phyloP scores from a whole-genome alignment of 768 basidiomycete species.

The Rubroboletus pulcherrimus region DNA sequence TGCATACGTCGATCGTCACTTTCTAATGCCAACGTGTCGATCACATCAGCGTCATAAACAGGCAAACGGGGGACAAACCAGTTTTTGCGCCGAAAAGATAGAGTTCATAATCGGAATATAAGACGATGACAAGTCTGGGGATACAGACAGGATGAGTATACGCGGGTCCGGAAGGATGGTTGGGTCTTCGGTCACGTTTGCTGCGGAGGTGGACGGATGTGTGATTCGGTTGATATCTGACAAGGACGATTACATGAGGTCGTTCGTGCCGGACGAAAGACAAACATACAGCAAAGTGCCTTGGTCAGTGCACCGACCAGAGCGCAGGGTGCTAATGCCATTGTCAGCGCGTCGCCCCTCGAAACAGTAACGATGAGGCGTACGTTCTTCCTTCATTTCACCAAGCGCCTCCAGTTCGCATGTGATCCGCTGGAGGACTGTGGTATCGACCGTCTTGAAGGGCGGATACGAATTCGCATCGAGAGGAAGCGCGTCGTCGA shows the following conservation, averaged over 20 bases:
- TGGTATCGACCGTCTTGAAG: constrained; percentile 73
- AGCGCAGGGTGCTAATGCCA: constrained; percentile 50
- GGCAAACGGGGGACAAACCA: constrained; percentile 46
- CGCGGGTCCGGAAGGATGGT: constrained; percentile 45
- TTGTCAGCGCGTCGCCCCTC: constrained; percentile 5
- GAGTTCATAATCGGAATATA: constrained; percentile 99
- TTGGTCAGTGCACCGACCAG: constrained; percentile 90
- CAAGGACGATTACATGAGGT: constrained; percentile 27
- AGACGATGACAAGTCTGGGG: constrained; percentile 81
- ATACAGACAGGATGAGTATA: constrained; percentile 83
- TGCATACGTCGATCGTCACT: constrained; percentile 95
- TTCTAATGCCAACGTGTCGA: constrained; percentile 51
- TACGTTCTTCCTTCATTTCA: constrained; percentile 45
- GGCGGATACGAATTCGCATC: constrained; percentile 84
- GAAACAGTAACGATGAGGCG: not conserved
- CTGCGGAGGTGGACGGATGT: constrained; percentile 30
- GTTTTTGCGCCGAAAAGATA: constrained; percentile 97
- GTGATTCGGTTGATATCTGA: constrained; percentile 65
- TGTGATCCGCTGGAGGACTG: constrained; percentile 57
- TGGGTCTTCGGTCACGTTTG: constrained; percentile 30
- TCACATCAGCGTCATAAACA: constrained; percentile 13
- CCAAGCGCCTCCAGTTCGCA: constrained; percentile 55
- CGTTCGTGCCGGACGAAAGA: not conserved
- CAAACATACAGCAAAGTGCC: constrained; percentile 76
- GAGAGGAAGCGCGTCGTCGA: constrained; percentile 36